Evolutionary conservation across 306 rosid genomes (phyloP), one percentile per base, ranked within the genome.

Genomic region (Mimosa bimucronata): DNA sequence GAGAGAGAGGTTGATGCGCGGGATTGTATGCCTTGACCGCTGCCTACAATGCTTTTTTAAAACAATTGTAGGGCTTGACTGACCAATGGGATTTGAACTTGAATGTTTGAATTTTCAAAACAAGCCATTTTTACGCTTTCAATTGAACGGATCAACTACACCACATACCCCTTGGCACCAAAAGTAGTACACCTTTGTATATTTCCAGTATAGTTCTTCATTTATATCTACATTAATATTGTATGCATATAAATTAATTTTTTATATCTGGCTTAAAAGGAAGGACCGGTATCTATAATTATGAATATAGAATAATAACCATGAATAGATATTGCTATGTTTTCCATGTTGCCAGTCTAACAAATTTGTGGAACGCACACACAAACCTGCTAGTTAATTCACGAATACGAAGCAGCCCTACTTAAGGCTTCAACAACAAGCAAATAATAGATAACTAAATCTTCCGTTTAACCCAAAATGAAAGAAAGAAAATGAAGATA

Each of bases 81-180:
- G 2, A 45, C 60, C 18, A 42, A 77, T 46, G 62, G 31, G 68
- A 70, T 79, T 81, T 79, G 84, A 82, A 53, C 18, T 55, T 55
- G 2, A 21, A 66, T 61, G 55, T 61, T 81, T 85, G 85, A 74
- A 64, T 78, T 37, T 85, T 18, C 13, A 29, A 38, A 26, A n/a
- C 11, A 2, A 2, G 12, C 26, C 16, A 18, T 4, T n/a, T 38
- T 28, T 2, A 31, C 2, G 28, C 15, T 2, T 4, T 15, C 2
- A 18, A 19, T 53, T 53, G 83, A 85, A 85, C 34, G 21, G 65
- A 85, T 85, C 85, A 68, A 80, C 73, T 34, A 58, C 31, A 37
- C 6, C 37, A 53, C 58, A 46, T 4, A 45, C 23, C 50, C 80
- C 74, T 68, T 70, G 9, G 26, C 44, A n/a, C 50, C 79, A 41